Evolutionary conservation across 306 rosid genomes (phyloP).

Genomic region (Hippophae gyantsensis): DNA sequence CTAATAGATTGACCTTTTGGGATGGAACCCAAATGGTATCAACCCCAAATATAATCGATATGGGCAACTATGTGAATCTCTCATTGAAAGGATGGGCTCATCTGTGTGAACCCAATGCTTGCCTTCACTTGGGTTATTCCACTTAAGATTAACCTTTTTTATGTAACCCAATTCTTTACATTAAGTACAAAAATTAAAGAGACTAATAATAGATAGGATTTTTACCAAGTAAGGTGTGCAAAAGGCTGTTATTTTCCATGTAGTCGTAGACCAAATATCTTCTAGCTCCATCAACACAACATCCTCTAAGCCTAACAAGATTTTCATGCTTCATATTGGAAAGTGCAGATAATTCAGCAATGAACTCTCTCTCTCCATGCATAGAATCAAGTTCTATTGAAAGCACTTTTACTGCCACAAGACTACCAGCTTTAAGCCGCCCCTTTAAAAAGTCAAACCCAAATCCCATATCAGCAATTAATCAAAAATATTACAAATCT

Average conservation of each 20-base stretch:
- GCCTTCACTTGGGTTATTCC: no score
- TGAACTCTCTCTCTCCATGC: conserved; percentile 83
- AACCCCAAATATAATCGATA: no score
- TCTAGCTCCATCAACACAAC: conserved; percentile 63
- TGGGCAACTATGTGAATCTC: no score
- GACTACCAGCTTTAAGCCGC: conserved; percentile 45
- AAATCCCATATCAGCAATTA: conserved; percentile 17
- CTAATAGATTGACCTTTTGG: neutral
- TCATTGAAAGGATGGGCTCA: no score
- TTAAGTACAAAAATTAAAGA: no score
- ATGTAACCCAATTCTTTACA: no score
- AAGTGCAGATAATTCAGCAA: conserved; percentile 69
- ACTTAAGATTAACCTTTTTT: no score
- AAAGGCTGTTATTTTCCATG: conserved; percentile 83
- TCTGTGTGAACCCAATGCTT: no score
- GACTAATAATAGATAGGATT: no score
- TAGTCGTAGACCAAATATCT: conserved; percentile 81
- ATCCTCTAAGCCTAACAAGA: conserved; percentile 65
- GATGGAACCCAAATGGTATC: no score
- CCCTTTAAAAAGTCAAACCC: conserved; percentile 40
- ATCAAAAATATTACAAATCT: neutral
- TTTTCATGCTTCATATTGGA: conserved; percentile 63
- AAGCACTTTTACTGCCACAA: conserved; percentile 73
- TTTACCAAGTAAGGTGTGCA: conserved; percentile 52
- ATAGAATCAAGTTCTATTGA: conserved; percentile 65